These are phyloP conservation scores for Fusarium sacchari DNA, from an alignment of 2,329 filamentous ascomycete species.

Conservation along the genomic window DNA sequence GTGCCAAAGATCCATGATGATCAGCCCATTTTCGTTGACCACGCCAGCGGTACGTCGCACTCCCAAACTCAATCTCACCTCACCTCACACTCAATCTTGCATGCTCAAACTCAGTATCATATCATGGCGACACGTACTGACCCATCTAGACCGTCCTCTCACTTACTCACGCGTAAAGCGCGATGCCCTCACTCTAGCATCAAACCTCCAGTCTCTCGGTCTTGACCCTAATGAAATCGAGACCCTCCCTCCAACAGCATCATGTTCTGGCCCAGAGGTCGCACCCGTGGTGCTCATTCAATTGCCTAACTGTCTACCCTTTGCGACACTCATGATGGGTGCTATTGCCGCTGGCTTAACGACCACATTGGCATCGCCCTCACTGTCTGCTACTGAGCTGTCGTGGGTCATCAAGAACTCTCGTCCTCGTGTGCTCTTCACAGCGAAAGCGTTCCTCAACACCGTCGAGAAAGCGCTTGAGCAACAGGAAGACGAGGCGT, in stretches of 20 bases:
- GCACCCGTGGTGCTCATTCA: conserved; percentile 56
- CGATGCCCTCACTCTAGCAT: conserved; percentile 51
- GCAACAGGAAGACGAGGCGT: conserved; percentile 47
- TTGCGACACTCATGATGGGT: conserved; percentile 50
- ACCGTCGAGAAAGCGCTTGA: conserved; percentile 50
- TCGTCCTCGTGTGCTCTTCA: conserved; percentile 52
- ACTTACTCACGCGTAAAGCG: conserved; percentile 47
- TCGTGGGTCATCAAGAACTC: conserved; percentile 55
- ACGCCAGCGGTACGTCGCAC: conserved; percentile 49
- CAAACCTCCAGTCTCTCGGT: conserved; percentile 49
- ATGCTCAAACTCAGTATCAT: background rate
- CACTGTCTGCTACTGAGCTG: conserved; percentile 52
- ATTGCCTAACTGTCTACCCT: conserved; percentile 55
- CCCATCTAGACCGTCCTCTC: conserved; percentile 48
- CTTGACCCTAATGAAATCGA: conserved; percentile 49
- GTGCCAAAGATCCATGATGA: conserved; percentile 48
- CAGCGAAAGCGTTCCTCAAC: conserved; percentile 44
- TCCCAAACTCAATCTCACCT: background rate
- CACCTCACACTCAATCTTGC: background rate
- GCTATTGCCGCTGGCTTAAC: conserved; percentile 54
- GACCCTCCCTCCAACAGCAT: conserved; percentile 52
- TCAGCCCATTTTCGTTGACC: conserved; percentile 53
- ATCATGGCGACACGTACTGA: conserved; percentile 7
- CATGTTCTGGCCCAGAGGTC: conserved; percentile 51
- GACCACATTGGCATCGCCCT: conserved; percentile 53